Evolutionary conservation across 1,284 basidiomycete species (phyloP).

Genomic region (Naganishia cerealis): DNA sequence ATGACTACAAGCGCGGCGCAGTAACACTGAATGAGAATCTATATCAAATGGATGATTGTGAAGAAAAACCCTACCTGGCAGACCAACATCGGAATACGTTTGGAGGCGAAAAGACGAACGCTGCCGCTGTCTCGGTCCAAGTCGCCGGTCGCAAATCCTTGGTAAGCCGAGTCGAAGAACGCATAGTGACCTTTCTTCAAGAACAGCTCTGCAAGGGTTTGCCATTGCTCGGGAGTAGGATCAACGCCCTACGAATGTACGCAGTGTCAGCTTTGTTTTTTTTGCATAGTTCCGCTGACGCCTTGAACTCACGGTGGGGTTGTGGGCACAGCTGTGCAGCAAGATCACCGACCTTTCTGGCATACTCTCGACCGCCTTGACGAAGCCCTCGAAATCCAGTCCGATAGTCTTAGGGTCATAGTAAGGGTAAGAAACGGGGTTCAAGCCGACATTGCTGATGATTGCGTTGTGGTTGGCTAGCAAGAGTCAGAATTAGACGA

Average conservation of each 20-base stretch:
- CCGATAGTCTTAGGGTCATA: conserved; percentile 86
- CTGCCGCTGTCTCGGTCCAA: conserved; percentile 58
- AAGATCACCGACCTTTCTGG: conserved; percentile 78
- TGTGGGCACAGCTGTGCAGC: conserved; percentile 91
- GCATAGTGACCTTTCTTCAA: conserved; percentile 76
- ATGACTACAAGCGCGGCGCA: conserved; percentile 47
- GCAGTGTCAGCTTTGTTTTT: not conserved
- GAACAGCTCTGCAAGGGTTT: conserved; percentile 72
- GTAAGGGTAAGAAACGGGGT: conserved; percentile 80
- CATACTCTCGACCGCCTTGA: conserved; percentile 60
- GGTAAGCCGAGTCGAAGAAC: conserved; percentile 95
- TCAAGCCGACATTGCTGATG: conserved; percentile 77
- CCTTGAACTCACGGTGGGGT: conserved; percentile 65
- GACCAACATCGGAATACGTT: conserved; percentile 73
- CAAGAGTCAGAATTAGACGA: not conserved
- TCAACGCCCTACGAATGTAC: conserved; percentile 66
- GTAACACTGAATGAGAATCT: not conserved
- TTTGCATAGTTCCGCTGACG: not conserved
- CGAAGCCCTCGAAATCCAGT: conserved; percentile 75
- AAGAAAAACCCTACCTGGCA: conserved; percentile 66
- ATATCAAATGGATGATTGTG: not conserved
- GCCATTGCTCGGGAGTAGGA: conserved; percentile 85
- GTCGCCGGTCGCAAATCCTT: conserved; percentile 57
- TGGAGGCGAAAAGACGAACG: conserved; percentile 65
- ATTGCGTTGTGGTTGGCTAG: conserved; percentile 88